Conservation (phyloP, 176 grass and related monocot genomes). For the Miscanthus lutarioriparius region DNA sequence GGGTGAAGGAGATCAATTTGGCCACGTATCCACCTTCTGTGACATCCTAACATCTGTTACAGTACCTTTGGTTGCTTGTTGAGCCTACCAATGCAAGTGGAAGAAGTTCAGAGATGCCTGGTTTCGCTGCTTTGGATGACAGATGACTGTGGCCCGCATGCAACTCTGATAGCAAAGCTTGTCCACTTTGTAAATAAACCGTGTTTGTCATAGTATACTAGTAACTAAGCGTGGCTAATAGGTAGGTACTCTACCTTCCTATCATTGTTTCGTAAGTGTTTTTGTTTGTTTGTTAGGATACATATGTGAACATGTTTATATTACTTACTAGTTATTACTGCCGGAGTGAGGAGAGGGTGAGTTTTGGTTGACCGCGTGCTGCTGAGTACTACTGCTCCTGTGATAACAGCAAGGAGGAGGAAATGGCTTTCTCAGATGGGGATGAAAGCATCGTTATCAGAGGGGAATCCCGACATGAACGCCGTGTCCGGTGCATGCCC, state of each 20-base stretch:
- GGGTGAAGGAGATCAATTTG: neutral
- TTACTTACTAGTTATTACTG: no score
- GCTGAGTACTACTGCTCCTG: neutral
- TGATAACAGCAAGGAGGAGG: slow-evolving; percentile 32
- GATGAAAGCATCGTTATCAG: slow-evolving; percentile 43
- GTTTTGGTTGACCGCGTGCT: neutral
- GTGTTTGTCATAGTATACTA: no score
- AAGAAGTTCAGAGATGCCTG: neutral
- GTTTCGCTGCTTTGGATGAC: neutral
- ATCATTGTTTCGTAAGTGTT: no score
- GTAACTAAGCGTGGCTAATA: no score
- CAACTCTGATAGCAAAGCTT: neutral
- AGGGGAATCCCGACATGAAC: slow-evolving; percentile 15
- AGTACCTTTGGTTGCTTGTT: neutral
- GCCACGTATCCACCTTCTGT: slow-evolving; percentile 13
- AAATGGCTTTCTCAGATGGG: slow-evolving; percentile 29
- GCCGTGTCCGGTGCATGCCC: neutral
- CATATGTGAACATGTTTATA: no score
- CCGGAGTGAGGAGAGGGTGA: neutral
- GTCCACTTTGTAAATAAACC: no score
- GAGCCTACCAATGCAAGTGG: neutral
- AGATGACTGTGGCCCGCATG: neutral
- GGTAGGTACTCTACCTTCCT: no score
- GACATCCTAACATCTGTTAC: slow-evolving; percentile 11
- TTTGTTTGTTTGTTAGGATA: no score